Conservation (phyloP, 352 stramenopile genomes). For the Blastocystis sp. region DNA sequence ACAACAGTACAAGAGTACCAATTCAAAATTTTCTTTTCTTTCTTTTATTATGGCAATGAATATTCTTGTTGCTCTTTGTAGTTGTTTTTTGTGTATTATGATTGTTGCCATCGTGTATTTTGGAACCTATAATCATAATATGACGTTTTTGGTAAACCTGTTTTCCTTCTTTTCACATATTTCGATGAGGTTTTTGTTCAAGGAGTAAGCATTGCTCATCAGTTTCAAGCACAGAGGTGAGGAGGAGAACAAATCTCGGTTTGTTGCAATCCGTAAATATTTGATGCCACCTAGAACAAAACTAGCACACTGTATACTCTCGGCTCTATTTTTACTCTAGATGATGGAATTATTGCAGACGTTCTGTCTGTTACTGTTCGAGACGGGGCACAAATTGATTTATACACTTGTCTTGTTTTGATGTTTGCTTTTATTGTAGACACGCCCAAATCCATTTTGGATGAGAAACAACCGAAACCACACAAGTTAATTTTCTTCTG, state of each 20-base stretch:
- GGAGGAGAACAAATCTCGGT: background rate
- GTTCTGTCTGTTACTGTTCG: background rate
- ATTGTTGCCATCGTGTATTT: background rate
- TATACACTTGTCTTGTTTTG: background rate
- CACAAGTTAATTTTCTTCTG: constrained; percentile 44
- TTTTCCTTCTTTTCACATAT: constrained; percentile 2
- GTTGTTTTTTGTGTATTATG: background rate
- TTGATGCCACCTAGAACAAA: background rate
- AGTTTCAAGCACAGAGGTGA: background rate
- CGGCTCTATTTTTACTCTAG: background rate
- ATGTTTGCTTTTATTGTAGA: background rate
- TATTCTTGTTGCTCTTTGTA: background rate
- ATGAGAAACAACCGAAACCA: background rate
- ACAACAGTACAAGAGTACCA: background rate
- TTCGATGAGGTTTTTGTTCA: background rate
- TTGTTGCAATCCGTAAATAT: background rate
- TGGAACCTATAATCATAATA: constrained; percentile 27
- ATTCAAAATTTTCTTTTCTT: background rate
- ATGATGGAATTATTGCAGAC: background rate
- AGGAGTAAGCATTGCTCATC: background rate
- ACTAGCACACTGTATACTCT: background rate
- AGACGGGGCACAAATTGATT: background rate
- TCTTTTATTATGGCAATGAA: background rate
- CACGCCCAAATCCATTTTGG: background rate
- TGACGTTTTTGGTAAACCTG: constrained; percentile 28